These are phyloP conservation scores for Ophiostoma angusticollis DNA, from an alignment of 2,329 filamentous ascomycete genomes.

Conservation along the genomic window DNA sequence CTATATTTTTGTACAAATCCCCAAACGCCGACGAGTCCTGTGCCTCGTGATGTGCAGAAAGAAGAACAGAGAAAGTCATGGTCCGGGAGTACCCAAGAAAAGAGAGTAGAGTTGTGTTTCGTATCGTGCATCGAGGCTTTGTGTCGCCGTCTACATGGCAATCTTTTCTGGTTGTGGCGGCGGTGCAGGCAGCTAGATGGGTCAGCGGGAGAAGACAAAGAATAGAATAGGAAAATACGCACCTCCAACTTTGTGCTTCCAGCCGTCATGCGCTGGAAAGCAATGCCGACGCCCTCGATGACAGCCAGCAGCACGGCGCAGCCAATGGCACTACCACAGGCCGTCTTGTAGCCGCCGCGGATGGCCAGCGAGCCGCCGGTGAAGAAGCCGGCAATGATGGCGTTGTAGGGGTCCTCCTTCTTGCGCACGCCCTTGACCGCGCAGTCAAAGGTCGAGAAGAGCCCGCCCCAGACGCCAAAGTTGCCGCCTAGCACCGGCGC, in stretches of 20 bases:
- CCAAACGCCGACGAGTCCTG: too few relatives aligned
- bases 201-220: not conserved
- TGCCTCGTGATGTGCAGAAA: too few relatives aligned
- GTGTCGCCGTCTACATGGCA: constrained; percentile 1
- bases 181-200: constrained; percentile 4
- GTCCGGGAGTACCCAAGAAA: not conserved
- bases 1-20: not conserved
- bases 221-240: not conserved
- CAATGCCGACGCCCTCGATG: constrained; percentile 95
- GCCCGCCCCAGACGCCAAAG: constrained; percentile 93
- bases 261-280: constrained; percentile 87
- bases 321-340: constrained; percentile 89
- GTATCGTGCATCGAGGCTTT: not conserved
- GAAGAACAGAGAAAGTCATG: not conserved
- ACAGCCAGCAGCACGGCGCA: constrained; percentile 89
- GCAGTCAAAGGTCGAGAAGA: constrained; percentile 95
- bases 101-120: constrained; percentile 9
- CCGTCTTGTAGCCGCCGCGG: constrained; percentile 80
- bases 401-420: constrained; percentile 98
- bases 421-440: constrained; percentile 85
- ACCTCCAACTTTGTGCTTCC: constrained; percentile 76
- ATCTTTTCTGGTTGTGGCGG: constrained; percentile 10
- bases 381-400: constrained; percentile 94
- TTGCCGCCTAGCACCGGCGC: constrained; percentile 94
- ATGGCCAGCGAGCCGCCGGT: constrained; percentile 87